These are phyloP conservation scores for Exophiala oligosperma DNA, from an alignment of 2,329 filamentous ascomycete genomes.

Conservation along the genomic window DNA sequence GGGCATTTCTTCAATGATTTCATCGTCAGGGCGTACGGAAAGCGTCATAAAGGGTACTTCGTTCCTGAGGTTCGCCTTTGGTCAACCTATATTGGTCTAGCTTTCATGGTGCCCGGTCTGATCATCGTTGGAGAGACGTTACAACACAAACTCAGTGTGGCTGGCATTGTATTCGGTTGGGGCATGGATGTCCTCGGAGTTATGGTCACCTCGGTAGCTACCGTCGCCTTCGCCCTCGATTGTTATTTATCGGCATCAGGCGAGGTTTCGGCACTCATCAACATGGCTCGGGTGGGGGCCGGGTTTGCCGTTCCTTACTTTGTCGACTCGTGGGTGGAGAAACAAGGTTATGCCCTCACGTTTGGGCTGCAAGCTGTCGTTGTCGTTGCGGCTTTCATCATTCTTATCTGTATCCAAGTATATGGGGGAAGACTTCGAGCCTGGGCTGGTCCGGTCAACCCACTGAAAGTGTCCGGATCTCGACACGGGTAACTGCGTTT, in stretches of 20 bases:
- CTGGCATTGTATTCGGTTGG: conserved; percentile 50
- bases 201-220: conserved; percentile 39
- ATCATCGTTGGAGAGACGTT: conserved; percentile 55
- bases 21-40: conserved; percentile 46
- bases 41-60: conserved; percentile 51
- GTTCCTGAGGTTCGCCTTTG: conserved; percentile 57
- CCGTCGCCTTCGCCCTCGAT: conserved; percentile 55
- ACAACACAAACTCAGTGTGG: conserved; percentile 51
- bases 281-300: conserved; percentile 48
- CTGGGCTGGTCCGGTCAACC: too few relatives aligned
- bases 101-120: conserved; percentile 52
- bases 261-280: conserved; percentile 54
- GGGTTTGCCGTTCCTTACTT: conserved; percentile 51
- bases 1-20: conserved; percentile 59
- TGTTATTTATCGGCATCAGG: conserved; percentile 55
- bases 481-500: too few relatives aligned
- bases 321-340: conserved; percentile 50
- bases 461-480: too few relatives aligned
- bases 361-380: too few relatives aligned
- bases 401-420: background rate
- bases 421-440: too few relatives aligned
- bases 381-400: too few relatives aligned
- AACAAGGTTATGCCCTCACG: too few relatives aligned
- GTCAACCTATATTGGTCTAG: conserved; percentile 47
- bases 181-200: conserved; percentile 46